Conservation (phyloP, 1,284 basidiomycete species). For the Filobasidium uniguttulatum region DNA sequence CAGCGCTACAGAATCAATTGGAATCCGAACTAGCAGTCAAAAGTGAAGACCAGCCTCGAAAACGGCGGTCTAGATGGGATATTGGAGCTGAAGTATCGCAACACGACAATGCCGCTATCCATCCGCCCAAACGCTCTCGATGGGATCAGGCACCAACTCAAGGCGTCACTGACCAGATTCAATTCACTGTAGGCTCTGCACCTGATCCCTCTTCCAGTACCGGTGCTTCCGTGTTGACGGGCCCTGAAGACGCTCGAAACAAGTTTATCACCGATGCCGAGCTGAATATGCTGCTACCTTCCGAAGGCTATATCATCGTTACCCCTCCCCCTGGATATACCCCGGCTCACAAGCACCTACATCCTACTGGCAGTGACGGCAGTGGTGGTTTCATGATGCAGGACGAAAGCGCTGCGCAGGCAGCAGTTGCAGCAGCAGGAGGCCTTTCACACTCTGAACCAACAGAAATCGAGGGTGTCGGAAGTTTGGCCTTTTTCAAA, state of each 20-base stretch:
- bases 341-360: conserved; percentile 41
- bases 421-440: conserved; percentile 71
- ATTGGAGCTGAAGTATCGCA: conserved; percentile 46
- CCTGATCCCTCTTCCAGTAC: conserved; percentile 35
- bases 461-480: conserved; percentile 98
- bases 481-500: conserved; percentile 95
- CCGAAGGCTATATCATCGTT: conserved; percentile 78
- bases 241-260: conserved; percentile 92
- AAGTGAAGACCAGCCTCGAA: conserved; percentile 48
- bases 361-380: conserved; percentile 16
- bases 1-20: conserved; percentile 42
- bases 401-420: conserved; percentile 78
- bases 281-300: conserved; percentile 77
- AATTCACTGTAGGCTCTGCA: conserved; percentile 15
- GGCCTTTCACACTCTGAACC: conserved; percentile 70
- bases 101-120: conserved; percentile 56
- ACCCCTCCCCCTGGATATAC: conserved; percentile 87
- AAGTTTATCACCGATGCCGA: conserved; percentile 91
- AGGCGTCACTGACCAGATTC: conserved; percentile 20
- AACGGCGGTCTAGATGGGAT: conserved; percentile 93
- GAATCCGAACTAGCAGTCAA: conserved; percentile 54
- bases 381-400: conserved; percentile 90
- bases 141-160: conserved; percentile 36
- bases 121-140: conserved; percentile 46
- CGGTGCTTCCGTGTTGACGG: conserved; percentile 55